A percentile compares a stretch with the other conserved stretches of the same genome.
Conservation (phyloP, 2,329 filamentous ascomycete species). For the Mycosphaerella arachidis region DNA sequence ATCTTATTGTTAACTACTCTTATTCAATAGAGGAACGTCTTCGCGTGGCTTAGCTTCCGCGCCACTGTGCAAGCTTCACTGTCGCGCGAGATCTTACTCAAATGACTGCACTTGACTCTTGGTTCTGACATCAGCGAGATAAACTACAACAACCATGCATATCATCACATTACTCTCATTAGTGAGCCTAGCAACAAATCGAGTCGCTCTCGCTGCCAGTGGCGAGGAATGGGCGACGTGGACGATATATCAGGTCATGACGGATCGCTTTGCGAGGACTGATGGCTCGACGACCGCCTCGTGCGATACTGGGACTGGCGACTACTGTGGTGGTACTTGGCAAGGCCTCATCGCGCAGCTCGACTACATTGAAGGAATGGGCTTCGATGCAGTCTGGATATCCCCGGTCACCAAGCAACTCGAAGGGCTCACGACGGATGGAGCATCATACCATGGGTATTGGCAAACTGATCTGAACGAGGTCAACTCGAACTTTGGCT, state of each 20-base stretch:
- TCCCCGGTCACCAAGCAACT: conserved; percentile 52
- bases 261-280: conserved; percentile 39
- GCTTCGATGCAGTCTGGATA: conserved; percentile 42
- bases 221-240: conserved; percentile 36
- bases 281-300: conserved; percentile 38
- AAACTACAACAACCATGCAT: conserved; percentile 14
- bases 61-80: not conserved
- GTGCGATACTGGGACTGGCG: conserved; percentile 32
- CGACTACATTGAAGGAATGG: conserved; percentile 57
- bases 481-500: conserved; percentile 37
- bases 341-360: conserved; percentile 55
- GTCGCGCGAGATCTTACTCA: not conserved
- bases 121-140: not conserved
- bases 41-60: not conserved
- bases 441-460: conserved; percentile 53
- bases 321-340: conserved; percentile 60
- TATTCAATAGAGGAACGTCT: not conserved
- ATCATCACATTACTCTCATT: conserved; percentile 11
- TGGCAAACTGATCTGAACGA: conserved; percentile 49
- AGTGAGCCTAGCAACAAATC: conserved; percentile 22
- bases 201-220: conserved; percentile 21
- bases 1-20: conserved; percentile 5
- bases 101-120: not conserved
- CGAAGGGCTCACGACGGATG: conserved; percentile 34
- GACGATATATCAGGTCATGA: conserved; percentile 42